Evolutionary conservation across 176 grass and related monocot genomes (phyloP), one percentile per base, ranked within the genome.

Genomic region (Triticum monococcum): DNA sequence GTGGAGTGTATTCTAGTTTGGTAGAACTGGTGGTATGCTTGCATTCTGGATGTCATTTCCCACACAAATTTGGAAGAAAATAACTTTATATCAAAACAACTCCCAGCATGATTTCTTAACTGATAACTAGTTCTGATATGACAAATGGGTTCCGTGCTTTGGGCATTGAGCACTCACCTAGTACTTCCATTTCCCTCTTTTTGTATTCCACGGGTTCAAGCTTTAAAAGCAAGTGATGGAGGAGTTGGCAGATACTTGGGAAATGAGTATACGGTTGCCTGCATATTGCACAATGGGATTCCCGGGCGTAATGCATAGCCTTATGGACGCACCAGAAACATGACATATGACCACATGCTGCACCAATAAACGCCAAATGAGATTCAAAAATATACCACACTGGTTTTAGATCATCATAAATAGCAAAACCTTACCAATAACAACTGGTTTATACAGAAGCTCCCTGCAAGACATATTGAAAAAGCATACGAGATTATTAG

Each of bases 321-420:
- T 74, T 77, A 16, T 96, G 76, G 12, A 94, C 90, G 23, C 94
- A 96, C 92, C 97, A 99, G 70, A 99, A 99, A 45, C 97, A 99
- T 82, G 90, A 96, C 75, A 87, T 90, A 85, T 99, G 97, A 9
- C 97, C 97, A 84, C 97, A 99, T 73, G 89, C 97, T 99, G 94
- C 86, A 85, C n/a, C 14, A 57, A 61, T 72, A 75, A 31, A 83
- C 30, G 18, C 52, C 46, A 87, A 64, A 83, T 90, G 46, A 85
- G 37, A 38, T 75, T 79, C 5, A 74, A 37, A 68, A 80, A 5
- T 43, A 82, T 9, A 56, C 32, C n/a, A 76, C 81, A 23, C 22
- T 31, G 71, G 36, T 82, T 88, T 88, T 50, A 68, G 48, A 72
- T 79, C 50, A 40, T 79, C 7, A 52, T 69, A 24, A 72, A 80